These are phyloP conservation scores for Triangularia setosa DNA, from an alignment of 2,329 filamentous ascomycete species.

Conservation along the genomic window DNA sequence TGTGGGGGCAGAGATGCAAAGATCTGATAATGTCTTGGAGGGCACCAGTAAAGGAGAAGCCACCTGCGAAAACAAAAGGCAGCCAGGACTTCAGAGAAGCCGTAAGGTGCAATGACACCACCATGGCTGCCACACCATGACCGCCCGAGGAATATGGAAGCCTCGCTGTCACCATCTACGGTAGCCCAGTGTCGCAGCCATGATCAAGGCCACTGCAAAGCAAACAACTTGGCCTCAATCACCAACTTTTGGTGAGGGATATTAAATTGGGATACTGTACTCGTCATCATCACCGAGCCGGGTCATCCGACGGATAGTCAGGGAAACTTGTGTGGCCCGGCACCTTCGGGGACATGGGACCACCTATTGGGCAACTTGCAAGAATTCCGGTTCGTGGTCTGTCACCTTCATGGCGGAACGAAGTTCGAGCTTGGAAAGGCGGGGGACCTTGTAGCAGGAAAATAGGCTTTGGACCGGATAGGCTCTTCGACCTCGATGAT, in stretches of 20 bases:
- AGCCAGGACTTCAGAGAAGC: background rate
- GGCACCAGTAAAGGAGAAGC: background rate
- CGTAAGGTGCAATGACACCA: background rate
- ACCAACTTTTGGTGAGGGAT: background rate
- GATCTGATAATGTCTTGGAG: background rate
- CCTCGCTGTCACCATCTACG: background rate
- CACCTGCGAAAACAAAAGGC: background rate
- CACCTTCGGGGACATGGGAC: background rate
- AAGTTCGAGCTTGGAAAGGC: background rate
- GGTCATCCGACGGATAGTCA: background rate
- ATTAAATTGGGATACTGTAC: background rate
- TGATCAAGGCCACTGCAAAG: background rate
- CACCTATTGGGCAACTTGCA: background rate
- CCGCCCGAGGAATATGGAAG: background rate
- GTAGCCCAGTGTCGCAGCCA: background rate
- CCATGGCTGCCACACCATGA: background rate
- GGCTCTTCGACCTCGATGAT: constrained; percentile 9
- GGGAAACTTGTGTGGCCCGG: background rate
- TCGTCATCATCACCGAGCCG: background rate
- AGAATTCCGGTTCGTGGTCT: background rate
- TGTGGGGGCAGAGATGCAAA: background rate
- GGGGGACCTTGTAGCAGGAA: background rate
- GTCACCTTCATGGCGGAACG: background rate
- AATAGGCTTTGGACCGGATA: constrained; percentile 12
- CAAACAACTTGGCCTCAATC: background rate